Conservation (phyloP, 2,329 filamentous ascomycete genomes). For the Colletotrichum aenigma region DNA sequence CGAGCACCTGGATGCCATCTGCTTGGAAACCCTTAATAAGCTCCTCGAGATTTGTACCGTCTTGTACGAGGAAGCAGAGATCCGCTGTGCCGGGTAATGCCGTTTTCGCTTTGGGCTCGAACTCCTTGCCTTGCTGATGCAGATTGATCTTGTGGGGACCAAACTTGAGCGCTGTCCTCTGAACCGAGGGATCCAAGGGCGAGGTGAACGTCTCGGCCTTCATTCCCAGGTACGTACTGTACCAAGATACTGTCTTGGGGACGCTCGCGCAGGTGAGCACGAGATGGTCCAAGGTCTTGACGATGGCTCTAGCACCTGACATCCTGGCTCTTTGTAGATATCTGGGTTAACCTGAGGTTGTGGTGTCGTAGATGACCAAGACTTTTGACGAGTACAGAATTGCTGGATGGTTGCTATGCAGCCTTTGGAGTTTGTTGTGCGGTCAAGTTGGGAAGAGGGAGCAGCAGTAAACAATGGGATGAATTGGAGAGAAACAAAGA, state of each 20-base stretch:
- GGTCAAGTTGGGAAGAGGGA: not conserved
- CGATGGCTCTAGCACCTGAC: constrained; percentile 22
- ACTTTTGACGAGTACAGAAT: not conserved
- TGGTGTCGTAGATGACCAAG: not conserved
- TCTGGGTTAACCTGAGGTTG: too few species aligned
- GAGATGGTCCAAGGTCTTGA: constrained; percentile 61
- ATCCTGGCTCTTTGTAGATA: not conserved
- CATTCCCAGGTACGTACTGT: constrained; percentile 62
- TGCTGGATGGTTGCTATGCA: not conserved
- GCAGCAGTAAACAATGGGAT: not conserved
- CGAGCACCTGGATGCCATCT: constrained; percentile 51
- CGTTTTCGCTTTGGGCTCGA: constrained; percentile 60
- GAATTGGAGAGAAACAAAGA: not conserved
- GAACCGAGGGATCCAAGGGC: constrained; percentile 33
- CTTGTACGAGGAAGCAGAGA: constrained; percentile 62
- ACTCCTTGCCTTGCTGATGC: constrained; percentile 61
- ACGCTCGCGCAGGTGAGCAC: constrained; percentile 63
- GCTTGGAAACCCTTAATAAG: constrained; percentile 45
- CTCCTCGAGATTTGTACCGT: constrained; percentile 45
- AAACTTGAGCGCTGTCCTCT: constrained; percentile 59
- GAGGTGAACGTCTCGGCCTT: constrained; percentile 54
- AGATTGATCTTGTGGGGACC: constrained; percentile 67
- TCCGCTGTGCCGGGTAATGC: constrained; percentile 63
- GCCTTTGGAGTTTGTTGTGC: not conserved
- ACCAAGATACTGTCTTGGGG: constrained; percentile 55